Conservation (phyloP, 202 grass and related monocot genomes). For the Eragrostis tef region DNA sequence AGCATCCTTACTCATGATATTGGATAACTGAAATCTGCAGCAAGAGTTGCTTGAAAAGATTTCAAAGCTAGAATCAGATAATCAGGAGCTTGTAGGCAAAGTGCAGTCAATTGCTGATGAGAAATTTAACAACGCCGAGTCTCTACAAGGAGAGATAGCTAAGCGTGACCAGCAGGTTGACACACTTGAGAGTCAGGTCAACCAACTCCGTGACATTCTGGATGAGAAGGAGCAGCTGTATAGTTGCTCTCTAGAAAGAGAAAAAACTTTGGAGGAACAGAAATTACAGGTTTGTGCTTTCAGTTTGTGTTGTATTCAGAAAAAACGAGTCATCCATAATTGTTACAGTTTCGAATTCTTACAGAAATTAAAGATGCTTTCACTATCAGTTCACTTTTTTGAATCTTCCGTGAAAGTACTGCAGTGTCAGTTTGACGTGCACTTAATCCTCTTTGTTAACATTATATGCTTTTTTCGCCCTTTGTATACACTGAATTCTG, state of each 20-base stretch:
- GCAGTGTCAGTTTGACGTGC: background rate
- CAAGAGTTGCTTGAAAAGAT: constrained; percentile 75
- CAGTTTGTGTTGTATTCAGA: background rate
- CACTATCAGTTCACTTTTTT: constrained; percentile 2
- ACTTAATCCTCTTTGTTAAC: background rate
- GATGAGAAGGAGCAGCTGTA: constrained; percentile 84
- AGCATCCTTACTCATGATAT: constrained; percentile 32
- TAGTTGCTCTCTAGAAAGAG: constrained; percentile 62
- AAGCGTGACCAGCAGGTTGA: constrained; percentile 71
- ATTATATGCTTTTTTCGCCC: background rate
- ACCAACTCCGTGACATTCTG: constrained; percentile 54
- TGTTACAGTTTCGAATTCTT: background rate
- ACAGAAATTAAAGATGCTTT: background rate
- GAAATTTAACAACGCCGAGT: constrained; percentile 67
- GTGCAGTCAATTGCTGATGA: constrained; percentile 61
- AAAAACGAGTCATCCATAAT: constrained; percentile 1
- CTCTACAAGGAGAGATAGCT: constrained; percentile 66
- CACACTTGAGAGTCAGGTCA: constrained; percentile 71
- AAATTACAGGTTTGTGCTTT: constrained; percentile 64
- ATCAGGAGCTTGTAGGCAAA: constrained; percentile 66
- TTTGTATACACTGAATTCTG: constrained; percentile 22
- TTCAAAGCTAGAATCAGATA: constrained; percentile 71
- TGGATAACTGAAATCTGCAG: constrained; percentile 52
- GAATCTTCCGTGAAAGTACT: background rate
- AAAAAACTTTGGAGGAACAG: constrained; percentile 77